Percentiles rank a stretch among this genome's conserved stretches.
These are phyloP conservation scores for Cladosporium sp. DNA, from an alignment of 2,329 filamentous ascomycete species.

Conservation along the genomic window DNA sequence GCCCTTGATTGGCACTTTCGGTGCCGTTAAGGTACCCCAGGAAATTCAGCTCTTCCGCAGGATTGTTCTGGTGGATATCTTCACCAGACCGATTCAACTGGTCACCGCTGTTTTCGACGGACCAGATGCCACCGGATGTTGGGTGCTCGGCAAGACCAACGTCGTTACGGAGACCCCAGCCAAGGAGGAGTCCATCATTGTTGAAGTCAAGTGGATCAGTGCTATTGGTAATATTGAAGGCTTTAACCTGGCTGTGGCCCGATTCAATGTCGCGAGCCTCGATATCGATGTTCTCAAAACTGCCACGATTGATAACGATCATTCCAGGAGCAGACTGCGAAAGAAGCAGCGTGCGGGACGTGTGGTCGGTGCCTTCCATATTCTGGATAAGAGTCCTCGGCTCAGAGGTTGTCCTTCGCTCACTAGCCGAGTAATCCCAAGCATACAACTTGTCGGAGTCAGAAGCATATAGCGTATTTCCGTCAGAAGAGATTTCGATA, in stretches of 20 bases:
- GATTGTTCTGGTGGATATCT: slow-evolving; percentile 35
- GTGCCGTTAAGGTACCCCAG: slow-evolving; percentile 58
- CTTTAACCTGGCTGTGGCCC: slow-evolving; percentile 64
- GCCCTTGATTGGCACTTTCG: slow-evolving; percentile 35
- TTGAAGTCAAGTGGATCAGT: slow-evolving; percentile 43
- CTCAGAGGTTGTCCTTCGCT: slow-evolving; percentile 41
- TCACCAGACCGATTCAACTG: slow-evolving; percentile 40
- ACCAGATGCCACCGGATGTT: slow-evolving; percentile 45
- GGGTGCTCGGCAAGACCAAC: slow-evolving; percentile 65
- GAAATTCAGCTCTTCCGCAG: slow-evolving; percentile 65
- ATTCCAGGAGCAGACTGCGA: slow-evolving; percentile 51
- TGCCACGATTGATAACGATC: slow-evolving; percentile 63
- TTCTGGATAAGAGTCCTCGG: slow-evolving; percentile 53
- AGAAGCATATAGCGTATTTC: slow-evolving; percentile 51
- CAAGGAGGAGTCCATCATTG: slow-evolving; percentile 47
- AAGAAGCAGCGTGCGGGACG: slow-evolving; percentile 62
- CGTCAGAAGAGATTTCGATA: slow-evolving; percentile 43
- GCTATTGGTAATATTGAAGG: slow-evolving; percentile 46
- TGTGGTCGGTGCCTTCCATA: slow-evolving; percentile 59
- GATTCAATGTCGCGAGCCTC: slow-evolving; percentile 46
- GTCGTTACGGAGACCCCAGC: slow-evolving; percentile 69
- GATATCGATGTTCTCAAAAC: slow-evolving; percentile 57
- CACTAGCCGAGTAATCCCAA: slow-evolving; percentile 55
- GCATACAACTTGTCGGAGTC: slow-evolving; percentile 54
- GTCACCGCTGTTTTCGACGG: slow-evolving; percentile 68